Conservation (phyloP, 23 red algal species). For the Gracilaria gracilis region DNA sequence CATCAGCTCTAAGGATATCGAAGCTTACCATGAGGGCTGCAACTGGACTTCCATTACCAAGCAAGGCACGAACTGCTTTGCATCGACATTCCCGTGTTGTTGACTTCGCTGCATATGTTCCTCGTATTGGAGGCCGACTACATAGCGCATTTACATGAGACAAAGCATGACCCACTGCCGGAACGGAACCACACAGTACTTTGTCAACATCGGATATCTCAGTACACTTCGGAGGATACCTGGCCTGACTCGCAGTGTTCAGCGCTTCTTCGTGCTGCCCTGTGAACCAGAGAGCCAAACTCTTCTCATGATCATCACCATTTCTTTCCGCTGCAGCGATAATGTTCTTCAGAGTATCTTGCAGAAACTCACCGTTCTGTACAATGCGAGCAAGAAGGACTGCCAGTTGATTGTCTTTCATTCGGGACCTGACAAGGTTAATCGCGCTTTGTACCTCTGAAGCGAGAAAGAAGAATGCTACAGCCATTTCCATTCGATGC, state of each 20-base stretch:
- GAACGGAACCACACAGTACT: conserved; percentile 26
- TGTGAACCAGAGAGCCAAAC: conserved; percentile 78
- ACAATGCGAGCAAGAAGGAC: conserved; percentile 67
- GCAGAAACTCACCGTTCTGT: conserved; percentile 29
- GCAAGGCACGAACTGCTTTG: conserved; percentile 54
- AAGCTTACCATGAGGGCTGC: conserved; percentile 51
- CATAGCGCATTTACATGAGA: conserved; percentile 53
- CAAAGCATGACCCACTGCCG: conserved; percentile 51
- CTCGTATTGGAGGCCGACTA: conserved; percentile 52
- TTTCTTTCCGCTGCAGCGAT: not conserved
- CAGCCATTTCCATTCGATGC: conserved; percentile 74
- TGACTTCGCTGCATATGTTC: conserved; percentile 8
- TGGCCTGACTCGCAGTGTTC: conserved; percentile 35
- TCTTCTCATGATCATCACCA: conserved; percentile 56
- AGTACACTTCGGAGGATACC: conserved; percentile 1
- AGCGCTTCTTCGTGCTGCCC: conserved; percentile 58
- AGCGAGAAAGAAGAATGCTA: conserved; percentile 83
- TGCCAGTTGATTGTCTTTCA: conserved; percentile 80
- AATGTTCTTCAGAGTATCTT: conserved; percentile 48
- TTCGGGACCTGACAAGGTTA: conserved; percentile 37
- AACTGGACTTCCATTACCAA: conserved; percentile 52
- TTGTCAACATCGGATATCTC: not conserved
- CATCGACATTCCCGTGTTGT: conserved; percentile 15
- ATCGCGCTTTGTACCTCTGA: conserved; percentile 62
- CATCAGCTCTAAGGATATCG: conserved; percentile 15